Evolutionary conservation across 169 alveolate species (phyloP).

Genomic region (Neospora caninum): DNA sequence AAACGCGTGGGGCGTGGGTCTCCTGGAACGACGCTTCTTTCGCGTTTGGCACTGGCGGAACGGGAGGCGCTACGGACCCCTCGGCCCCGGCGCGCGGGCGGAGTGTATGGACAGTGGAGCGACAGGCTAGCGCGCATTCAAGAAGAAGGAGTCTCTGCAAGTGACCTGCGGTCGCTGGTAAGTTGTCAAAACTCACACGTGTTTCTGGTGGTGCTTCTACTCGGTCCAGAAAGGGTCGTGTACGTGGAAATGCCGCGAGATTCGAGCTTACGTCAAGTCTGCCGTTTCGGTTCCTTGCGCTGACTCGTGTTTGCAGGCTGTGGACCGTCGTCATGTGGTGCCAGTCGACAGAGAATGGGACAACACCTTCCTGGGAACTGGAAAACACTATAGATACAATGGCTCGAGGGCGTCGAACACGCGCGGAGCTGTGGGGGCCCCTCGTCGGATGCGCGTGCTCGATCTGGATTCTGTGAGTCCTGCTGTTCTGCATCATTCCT

Average conservation of each 20-base stretch:
- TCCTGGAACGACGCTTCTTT: slow-evolving; percentile 23
- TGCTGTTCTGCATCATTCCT: slow-evolving; percentile 54
- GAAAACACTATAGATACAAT: neutral
- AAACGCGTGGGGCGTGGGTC: neutral
- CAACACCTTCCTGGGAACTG: neutral
- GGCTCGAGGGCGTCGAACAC: neutral
- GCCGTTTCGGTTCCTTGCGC: neutral
- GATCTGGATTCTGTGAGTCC: slow-evolving; percentile 62
- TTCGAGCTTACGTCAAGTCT: neutral
- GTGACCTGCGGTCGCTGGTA: neutral
- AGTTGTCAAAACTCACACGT: neutral
- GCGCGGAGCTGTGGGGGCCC: neutral
- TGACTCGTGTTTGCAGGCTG: neutral
- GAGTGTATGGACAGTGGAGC: neutral
- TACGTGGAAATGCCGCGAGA: neutral
- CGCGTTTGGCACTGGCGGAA: slow-evolving; percentile 31
- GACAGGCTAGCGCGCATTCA: slow-evolving; percentile 1
- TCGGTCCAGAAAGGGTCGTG: neutral
- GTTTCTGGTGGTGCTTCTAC: neutral
- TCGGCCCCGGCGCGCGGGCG: neutral
- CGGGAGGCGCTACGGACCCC: slow-evolving; percentile 6
- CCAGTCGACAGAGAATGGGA: neutral
- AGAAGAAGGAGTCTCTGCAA: neutral
- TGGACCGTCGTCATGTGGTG: slow-evolving; percentile 6
- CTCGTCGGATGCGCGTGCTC: slow-evolving; percentile 52